Conservation (phyloP, 352 stramenopile genomes). For the Phytophthora sp. region DNA sequence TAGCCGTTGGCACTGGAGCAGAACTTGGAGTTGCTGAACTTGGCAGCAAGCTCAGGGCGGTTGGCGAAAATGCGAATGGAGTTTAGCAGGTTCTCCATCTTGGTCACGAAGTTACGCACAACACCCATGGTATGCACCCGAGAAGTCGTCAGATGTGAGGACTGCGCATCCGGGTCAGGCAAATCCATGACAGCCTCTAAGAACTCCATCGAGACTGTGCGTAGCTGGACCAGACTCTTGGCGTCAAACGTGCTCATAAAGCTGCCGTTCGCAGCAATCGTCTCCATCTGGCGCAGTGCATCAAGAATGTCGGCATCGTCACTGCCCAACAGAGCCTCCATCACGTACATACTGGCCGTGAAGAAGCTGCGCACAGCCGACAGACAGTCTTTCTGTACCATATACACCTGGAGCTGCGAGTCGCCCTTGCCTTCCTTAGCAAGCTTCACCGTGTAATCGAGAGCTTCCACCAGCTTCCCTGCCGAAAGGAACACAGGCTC, state of each 20-base stretch:
- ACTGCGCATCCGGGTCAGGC: constrained; percentile 63
- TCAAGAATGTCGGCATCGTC: constrained; percentile 74
- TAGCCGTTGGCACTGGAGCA: constrained; percentile 82
- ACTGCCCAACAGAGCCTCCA: constrained; percentile 67
- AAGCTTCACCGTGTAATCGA: constrained; percentile 65
- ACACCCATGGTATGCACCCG: constrained; percentile 77
- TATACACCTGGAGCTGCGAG: constrained; percentile 65
- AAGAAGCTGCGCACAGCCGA: constrained; percentile 78
- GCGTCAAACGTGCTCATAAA: constrained; percentile 77
- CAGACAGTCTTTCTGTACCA: constrained; percentile 75
- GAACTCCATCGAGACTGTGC: constrained; percentile 71
- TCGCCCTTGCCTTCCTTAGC: constrained; percentile 74
- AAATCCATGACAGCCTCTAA: constrained; percentile 79
- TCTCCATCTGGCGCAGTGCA: constrained; percentile 66
- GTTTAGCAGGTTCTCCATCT: constrained; percentile 75
- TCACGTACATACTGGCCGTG: constrained; percentile 77
- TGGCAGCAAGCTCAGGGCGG: constrained; percentile 56
- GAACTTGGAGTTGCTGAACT: constrained; percentile 80
- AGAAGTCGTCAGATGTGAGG: constrained; percentile 52
- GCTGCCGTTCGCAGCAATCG: constrained; percentile 57
- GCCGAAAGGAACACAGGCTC: constrained; percentile 82
- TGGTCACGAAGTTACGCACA: constrained; percentile 77
- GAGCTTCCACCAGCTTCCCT: constrained; percentile 69
- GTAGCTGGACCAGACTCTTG: constrained; percentile 56
- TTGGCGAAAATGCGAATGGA: constrained; percentile 61